Evolutionary conservation across 495 filamentous ascomycete species (phyloP).

Genomic region (Annulohypoxylon bovei): DNA sequence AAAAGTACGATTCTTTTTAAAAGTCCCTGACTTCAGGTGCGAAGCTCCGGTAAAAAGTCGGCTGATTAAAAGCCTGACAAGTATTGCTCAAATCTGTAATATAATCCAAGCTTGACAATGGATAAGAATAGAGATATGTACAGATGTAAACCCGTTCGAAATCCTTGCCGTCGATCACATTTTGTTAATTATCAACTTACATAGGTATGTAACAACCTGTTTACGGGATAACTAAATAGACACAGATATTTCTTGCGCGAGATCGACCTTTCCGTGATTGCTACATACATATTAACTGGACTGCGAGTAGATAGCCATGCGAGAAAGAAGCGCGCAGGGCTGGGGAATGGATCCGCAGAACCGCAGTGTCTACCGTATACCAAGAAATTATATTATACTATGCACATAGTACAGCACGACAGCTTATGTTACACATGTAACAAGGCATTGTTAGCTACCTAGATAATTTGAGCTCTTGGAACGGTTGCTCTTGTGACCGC

Average conservation of each 20-base stretch:
- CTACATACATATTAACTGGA: neutral
- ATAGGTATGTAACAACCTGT: too few species aligned
- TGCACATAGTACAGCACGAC: conserved; percentile 9
- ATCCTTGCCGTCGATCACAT: conserved; percentile 32
- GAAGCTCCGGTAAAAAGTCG: too few species aligned
- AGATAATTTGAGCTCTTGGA: conserved; percentile 4
- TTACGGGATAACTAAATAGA: conserved; percentile 19
- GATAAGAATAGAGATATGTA: conserved; percentile 28
- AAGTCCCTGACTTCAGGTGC: too few species aligned
- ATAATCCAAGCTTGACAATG: neutral
- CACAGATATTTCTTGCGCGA: conserved; percentile 17
- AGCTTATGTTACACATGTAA: conserved; percentile 34
- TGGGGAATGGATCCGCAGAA: conserved; percentile 20
- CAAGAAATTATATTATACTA: conserved; percentile 13
- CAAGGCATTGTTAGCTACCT: conserved; percentile 4
- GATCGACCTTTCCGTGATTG: conserved; percentile 31
- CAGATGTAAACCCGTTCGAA: conserved; percentile 10
- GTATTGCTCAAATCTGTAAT: conserved; percentile 13
- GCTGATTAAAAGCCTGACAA: too few species aligned
- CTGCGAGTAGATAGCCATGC: conserved; percentile 19
- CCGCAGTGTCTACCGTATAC: conserved; percentile 13
- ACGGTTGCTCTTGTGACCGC: conserved; percentile 25
- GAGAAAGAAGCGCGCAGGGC: conserved; percentile 25
- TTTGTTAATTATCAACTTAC: neutral
- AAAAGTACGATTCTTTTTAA: too few species aligned